A percentile compares a stretch with the other conserved stretches of the same genome.
phyloP scores from a whole-genome alignment of 768 basidiomycete species.

The Pleurotus tuber-regium region DNA sequence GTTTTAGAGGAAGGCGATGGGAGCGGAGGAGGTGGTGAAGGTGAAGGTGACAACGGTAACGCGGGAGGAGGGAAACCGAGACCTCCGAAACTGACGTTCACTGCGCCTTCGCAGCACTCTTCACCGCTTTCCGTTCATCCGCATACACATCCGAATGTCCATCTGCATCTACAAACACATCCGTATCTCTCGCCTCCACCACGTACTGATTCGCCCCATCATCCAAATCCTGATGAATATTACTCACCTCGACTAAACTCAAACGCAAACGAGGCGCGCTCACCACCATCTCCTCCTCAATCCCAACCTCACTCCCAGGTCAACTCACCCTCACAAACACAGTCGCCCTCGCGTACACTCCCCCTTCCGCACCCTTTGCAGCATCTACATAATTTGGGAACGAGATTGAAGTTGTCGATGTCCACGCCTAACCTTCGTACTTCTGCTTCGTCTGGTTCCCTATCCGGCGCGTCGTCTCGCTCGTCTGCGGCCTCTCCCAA shows the following conservation, averaged over 20 bases:
- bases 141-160: background rate
- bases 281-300: slow-evolving; percentile 2
- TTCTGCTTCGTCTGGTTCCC: slow-evolving; percentile 12
- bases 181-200: slow-evolving; percentile 16
- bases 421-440: slow-evolving; percentile 66
- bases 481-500: slow-evolving; percentile 1
- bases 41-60: background rate
- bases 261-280: too few species aligned
- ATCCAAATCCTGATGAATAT: slow-evolving; percentile 3
- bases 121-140: background rate
- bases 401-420: slow-evolving; percentile 46
- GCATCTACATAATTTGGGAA: slow-evolving; percentile 1
- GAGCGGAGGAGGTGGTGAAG: background rate
- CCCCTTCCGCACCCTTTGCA: background rate
- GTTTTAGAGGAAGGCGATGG: too few species aligned
- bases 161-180: slow-evolving; percentile 9
- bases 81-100: slow-evolving; percentile 9
- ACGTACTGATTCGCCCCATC: slow-evolving; percentile 6
- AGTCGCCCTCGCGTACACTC: background rate
- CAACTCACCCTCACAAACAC: slow-evolving; percentile 11
- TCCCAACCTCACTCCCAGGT: background rate
- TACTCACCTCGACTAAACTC: too few species aligned
- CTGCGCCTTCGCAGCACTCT: slow-evolving; percentile 8
- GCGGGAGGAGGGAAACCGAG: background rate
- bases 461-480: slow-evolving; percentile 6